A percentile compares a stretch with the other conserved stretches of the same genome.
These are phyloP conservation scores for Claviceps purpurea DNA, from an alignment of 2,329 filamentous ascomycete genomes.

Conservation along the genomic window DNA sequence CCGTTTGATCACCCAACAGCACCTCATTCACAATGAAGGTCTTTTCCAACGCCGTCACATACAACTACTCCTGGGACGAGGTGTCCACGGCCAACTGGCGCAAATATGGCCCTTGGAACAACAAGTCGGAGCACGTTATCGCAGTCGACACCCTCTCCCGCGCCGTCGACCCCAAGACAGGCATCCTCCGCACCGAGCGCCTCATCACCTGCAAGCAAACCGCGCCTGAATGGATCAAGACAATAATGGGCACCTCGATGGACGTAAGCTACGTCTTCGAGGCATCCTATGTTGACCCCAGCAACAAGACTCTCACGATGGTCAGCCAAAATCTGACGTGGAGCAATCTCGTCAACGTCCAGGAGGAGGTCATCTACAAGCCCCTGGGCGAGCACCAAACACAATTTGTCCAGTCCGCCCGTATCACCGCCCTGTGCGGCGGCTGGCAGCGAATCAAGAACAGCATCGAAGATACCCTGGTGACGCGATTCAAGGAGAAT, in stretches of 20 bases:
- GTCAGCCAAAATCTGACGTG: slow-evolving; percentile 90
- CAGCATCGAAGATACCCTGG: slow-evolving; percentile 83
- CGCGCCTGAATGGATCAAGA: slow-evolving; percentile 67
- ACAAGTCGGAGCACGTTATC: slow-evolving; percentile 92
- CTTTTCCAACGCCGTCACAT: slow-evolving; percentile 80
- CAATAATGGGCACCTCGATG: slow-evolving; percentile 58
- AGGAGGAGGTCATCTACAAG: slow-evolving; percentile 82
- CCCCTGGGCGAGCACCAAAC: slow-evolving; percentile 50
- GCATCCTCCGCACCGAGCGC: slow-evolving; percentile 48
- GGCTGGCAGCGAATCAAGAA: slow-evolving; percentile 97
- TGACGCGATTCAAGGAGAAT: slow-evolving; percentile 84
- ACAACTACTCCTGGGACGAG: slow-evolving; percentile 97
- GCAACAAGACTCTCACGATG: slow-evolving; percentile 81
- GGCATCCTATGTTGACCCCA: slow-evolving; percentile 84
- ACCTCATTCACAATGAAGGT: slow-evolving; percentile 60
- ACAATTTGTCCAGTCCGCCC: slow-evolving; percentile 75
- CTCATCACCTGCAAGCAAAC: slow-evolving; percentile 49
- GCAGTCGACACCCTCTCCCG: slow-evolving; percentile 88
- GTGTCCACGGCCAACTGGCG: slow-evolving; percentile 96
- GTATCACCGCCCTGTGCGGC: slow-evolving; percentile 87
- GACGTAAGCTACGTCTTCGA: slow-evolving; percentile 87
- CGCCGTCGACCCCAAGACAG: slow-evolving; percentile 38
- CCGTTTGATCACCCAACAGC: slow-evolving; percentile 9
- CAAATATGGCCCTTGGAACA: slow-evolving; percentile 98
- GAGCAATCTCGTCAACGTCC: slow-evolving; percentile 78